Evolutionary conservation across 805 yeast species (phyloP).

Genomic region (Candida schatavii): DNA sequence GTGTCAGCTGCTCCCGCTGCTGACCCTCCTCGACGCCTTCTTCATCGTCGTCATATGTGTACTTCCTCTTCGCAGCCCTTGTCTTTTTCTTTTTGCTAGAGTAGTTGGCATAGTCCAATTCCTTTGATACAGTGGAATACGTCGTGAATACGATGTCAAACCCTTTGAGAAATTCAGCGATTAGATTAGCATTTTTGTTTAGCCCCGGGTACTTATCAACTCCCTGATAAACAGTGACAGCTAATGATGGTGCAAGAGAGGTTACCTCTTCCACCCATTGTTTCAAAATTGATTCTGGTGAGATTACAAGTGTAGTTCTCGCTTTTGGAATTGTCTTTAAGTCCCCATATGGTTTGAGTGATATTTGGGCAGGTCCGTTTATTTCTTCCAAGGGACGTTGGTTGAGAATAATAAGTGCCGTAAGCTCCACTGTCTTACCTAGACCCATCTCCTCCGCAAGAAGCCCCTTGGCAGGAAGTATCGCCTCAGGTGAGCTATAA

Average conservation of each 20-base stretch:
- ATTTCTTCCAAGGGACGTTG: constrained; percentile 43
- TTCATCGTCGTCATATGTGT: constrained; percentile 6
- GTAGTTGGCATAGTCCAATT: constrained; percentile 75
- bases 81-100: constrained; percentile 56
- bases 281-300: constrained; percentile 77
- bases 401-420: constrained; percentile 62
- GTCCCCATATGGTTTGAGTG: constrained; percentile 35
- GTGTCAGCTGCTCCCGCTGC: not conserved
- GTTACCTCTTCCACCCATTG: constrained; percentile 85
- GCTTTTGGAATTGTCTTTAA: constrained; percentile 47
- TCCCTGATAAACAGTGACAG: constrained; percentile 66
- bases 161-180: constrained; percentile 53
- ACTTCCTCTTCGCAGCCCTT: constrained; percentile 32
- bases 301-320: constrained; percentile 75
- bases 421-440: constrained; percentile 88
- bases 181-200: constrained; percentile 30
- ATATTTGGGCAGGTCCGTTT: constrained; percentile 25
- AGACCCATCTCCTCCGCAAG: constrained; percentile 96
- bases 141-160: constrained; percentile 82
- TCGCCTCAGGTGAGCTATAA: constrained; percentile 18
- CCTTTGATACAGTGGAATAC: constrained; percentile 66
- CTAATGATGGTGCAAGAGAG: constrained; percentile 55
- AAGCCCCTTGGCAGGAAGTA: constrained; percentile 58
- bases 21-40: constrained; percentile 6
- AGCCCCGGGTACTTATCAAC: constrained; percentile 23